These are phyloP conservation scores for Adansonia madagascariensis DNA, from an alignment of 441 rosid species.

Conservation along the genomic window DNA sequence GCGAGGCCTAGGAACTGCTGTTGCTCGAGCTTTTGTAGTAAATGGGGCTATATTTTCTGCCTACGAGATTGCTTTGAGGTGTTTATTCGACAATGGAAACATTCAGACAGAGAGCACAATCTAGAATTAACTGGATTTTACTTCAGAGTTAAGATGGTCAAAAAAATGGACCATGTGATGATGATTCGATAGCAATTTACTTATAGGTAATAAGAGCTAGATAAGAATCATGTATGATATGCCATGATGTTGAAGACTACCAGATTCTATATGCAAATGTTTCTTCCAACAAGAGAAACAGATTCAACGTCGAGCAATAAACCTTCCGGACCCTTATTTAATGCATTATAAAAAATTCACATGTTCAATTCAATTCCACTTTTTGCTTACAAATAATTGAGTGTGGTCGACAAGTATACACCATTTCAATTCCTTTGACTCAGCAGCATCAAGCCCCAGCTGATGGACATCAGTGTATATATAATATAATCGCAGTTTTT, in stretches of 20 bases:
- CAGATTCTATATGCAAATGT: background rate
- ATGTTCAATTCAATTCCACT: no score
- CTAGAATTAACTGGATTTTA: constrained; percentile 26
- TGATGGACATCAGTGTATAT: background rate
- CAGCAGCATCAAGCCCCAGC: background rate
- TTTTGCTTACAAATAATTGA: background rate
- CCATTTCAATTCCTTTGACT: background rate
- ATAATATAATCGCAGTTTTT: background rate
- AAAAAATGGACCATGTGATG: background rate
- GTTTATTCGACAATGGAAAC: constrained; percentile 60
- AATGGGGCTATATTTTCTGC: constrained; percentile 91
- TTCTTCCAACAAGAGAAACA: background rate
- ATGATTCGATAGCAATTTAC: background rate
- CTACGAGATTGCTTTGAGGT: constrained; percentile 82
- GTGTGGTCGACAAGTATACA: background rate
- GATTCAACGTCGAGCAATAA: background rate
- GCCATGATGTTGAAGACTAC: background rate
- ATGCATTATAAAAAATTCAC: background rate
- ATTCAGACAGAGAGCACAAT: constrained; percentile 49
- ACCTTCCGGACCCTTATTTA: background rate
- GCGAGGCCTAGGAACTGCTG: constrained; percentile 96
- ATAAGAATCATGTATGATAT: background rate
- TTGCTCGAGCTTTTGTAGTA: constrained; percentile 91
- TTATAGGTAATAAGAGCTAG: background rate
- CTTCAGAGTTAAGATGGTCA: background rate